Base-by-base conservation (phyloP, 2,329 filamentous ascomycete species). In the Alternaria postmessia region DNA sequence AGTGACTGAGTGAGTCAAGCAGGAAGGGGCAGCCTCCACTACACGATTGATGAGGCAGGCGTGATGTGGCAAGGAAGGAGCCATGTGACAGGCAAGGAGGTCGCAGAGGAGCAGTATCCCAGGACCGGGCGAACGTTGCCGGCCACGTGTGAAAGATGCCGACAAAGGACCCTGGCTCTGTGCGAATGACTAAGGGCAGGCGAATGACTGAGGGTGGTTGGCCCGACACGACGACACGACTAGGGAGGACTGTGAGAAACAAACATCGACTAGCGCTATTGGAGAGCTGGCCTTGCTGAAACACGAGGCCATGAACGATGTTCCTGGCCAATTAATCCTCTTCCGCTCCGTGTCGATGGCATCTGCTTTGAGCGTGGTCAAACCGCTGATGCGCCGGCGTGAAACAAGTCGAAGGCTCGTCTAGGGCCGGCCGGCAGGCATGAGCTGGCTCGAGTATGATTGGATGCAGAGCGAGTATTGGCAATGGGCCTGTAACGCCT, bases 391-490 rank as follows among this genome's bases (percentile, higher is more conserved):
- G 60, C 56, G 62, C 57, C 51, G 54, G 64, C 58, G 65, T 76
- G 74, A 75, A 75, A 74, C 73, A 71, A 61, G 53, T 67, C 60
- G 62, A 53, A 62, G 59, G 57, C 46, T 61, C 58, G 64, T 56
- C 62, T 65, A 68, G 62, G 62, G 64, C 51, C 44, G 49, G 41
- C 47, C 48, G 54, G 49, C 59, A 69, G 68, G 49, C 66, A 39
- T 64, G 58, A 59, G 64, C 52, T 52, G 42, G 53, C 41, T n/a
- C 20, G 34, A 14, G 28, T 32, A 44, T 67, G 65, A 74, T 75
- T 75, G 73, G 74, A 22, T 18, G 49, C 42, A 20, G 51, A 43
- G 42, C 39, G 51, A 62, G 63, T 73, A 75, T 75, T 74, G 72
- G 70, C 71, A 72, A 71, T 68, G 62, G 69, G 62, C 54, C 56